These are phyloP conservation scores for Bipolaris oryzae DNA, from an alignment of 2,329 filamentous ascomycete species.

Conservation along the genomic window DNA sequence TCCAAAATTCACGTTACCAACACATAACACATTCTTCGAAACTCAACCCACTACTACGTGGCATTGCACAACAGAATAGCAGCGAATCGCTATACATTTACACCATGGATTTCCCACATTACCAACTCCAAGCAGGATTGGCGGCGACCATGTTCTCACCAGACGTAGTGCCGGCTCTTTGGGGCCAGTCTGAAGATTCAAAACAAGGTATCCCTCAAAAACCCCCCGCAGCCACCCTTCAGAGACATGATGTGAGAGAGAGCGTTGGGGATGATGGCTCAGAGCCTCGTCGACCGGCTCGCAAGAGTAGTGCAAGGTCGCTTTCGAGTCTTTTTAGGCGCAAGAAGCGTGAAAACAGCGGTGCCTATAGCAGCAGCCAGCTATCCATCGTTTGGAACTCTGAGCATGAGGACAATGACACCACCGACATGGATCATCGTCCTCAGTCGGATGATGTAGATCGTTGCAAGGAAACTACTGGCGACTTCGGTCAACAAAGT, in stretches of 20 bases:
- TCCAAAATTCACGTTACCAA: slow-evolving; percentile 2
- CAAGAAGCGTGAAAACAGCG: neutral
- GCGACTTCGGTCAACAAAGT: neutral
- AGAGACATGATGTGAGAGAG: neutral
- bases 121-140: slow-evolving; percentile 5
- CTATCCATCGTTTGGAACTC: neutral
- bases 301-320: slow-evolving; percentile 5
- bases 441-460: neutral
- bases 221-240: neutral
- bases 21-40: neutral
- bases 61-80: neutral
- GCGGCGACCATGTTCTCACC: slow-evolving; percentile 8
- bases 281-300: neutral
- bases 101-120: slow-evolving; percentile 13
- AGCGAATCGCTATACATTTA: neutral
- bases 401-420: neutral
- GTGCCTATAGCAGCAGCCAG: neutral
- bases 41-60: neutral
- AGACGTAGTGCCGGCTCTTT: slow-evolving; percentile 2
- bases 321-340: slow-evolving; percentile 5
- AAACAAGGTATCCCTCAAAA: neutral
- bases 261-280: neutral
- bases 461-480: neutral
- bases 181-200: neutral
- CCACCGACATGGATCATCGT: neutral